These are phyloP conservation scores for Dillenia turbinata DNA, from an alignment of 164 flowering plant species.

Conservation along the genomic window DNA sequence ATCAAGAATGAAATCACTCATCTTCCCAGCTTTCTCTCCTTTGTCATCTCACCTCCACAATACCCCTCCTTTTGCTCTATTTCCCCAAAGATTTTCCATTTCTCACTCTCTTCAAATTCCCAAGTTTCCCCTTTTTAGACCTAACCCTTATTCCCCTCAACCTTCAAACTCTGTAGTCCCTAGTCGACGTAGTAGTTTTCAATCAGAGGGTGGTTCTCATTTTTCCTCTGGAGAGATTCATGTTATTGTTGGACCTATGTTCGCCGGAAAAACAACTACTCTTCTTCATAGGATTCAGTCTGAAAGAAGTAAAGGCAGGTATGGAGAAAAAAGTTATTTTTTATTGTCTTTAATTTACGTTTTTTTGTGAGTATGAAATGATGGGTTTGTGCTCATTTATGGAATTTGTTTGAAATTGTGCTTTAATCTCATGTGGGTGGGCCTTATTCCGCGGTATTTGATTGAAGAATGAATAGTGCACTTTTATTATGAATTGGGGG, in stretches of 20 bases:
- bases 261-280: constrained; percentile 66
- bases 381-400: no score
- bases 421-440: no score
- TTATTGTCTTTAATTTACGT: no score
- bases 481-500: no score
- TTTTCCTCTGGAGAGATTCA: constrained; percentile 50
- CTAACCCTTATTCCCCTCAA: not conserved
- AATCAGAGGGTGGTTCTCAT: constrained; percentile 7
- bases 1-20: constrained; percentile 6
- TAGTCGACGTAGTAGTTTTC: not conserved
- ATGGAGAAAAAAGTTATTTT: not conserved
- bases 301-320: constrained; percentile 57
- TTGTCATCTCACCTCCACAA: constrained; percentile 8
- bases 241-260: constrained; percentile 75
- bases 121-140: constrained; percentile 8
- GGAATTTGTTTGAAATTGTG: no score
- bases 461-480: no score
- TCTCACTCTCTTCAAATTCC: not conserved
- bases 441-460: no score
- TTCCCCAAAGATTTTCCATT: no score
- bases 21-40: constrained; percentile 12
- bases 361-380: no score
- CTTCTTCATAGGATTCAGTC: constrained; percentile 47
- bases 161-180: not conserved
- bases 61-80: not conserved